Percentiles rank a stretch among this genome's conserved stretches.
Conservation (phyloP, 2,329 filamentous ascomycete genomes). For the Calonectria pauciramosa region DNA sequence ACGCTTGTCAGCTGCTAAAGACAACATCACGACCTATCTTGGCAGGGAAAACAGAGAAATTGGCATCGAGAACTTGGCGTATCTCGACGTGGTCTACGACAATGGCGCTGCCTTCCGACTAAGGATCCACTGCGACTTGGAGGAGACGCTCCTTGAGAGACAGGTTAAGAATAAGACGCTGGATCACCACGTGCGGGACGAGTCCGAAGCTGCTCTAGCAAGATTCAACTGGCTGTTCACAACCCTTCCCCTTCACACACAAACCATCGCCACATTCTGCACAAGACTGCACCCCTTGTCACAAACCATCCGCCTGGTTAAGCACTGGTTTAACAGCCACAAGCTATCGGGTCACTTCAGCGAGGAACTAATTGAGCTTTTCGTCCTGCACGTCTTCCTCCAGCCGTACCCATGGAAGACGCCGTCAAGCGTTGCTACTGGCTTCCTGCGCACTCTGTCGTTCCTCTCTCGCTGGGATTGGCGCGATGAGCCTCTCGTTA, state of each 20-base stretch:
- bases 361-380: constrained; percentile 86
- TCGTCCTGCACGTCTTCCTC: constrained; percentile 83
- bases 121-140: constrained; percentile 89
- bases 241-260: constrained; percentile 82
- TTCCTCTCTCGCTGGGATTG: constrained; percentile 94
- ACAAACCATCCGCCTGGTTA: constrained; percentile 84
- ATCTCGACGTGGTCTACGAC: constrained; percentile 84
- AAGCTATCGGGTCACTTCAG: constrained; percentile 82
- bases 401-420: constrained; percentile 84
- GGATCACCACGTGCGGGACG: constrained; percentile 75
- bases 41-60: constrained; percentile 83
- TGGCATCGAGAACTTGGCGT: constrained; percentile 81
- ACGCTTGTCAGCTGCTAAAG: constrained; percentile 73
- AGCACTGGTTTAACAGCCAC: constrained; percentile 91
- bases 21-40: constrained; percentile 75
- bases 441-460: constrained; percentile 84
- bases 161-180: constrained; percentile 80
- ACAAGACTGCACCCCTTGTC: constrained; percentile 86
- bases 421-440: constrained; percentile 82
- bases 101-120: constrained; percentile 83
- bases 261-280: constrained; percentile 83
- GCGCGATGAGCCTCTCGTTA: constrained; percentile 83
- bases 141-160: constrained; percentile 84
- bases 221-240: constrained; percentile 79
- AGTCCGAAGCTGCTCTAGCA: constrained; percentile 77